phyloP scores from a whole-genome alignment of 2,329 filamentous ascomycete species.

The Trichoderma simmonsii region DNA sequence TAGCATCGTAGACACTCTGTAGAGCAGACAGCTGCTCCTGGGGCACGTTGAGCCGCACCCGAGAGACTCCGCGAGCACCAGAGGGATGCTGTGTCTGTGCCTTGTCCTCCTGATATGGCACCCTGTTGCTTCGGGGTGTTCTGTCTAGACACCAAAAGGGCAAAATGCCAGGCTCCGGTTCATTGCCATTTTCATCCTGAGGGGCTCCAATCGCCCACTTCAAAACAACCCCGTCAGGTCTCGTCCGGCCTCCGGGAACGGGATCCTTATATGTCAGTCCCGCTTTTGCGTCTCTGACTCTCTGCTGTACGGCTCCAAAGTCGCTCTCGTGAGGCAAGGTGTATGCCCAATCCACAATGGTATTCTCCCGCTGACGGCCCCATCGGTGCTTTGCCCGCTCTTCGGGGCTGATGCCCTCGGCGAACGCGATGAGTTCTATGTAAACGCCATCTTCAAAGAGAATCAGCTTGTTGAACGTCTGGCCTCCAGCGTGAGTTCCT shows the following conservation, averaged over 20 bases:
- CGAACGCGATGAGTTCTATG: conserved; percentile 64
- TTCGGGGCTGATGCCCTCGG: conserved; percentile 41
- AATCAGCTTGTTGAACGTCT: conserved; percentile 60
- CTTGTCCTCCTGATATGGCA: conserved; percentile 40
- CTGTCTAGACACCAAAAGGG: conserved; percentile 67
- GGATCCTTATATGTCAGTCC: conserved; percentile 48
- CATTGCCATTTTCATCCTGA: conserved; percentile 25
- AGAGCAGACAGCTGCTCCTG: conserved; percentile 23
- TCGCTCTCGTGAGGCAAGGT: conserved; percentile 38
- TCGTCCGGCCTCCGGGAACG: conserved; percentile 49
- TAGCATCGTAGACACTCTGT: conserved; percentile 28
- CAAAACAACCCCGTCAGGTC: conserved; percentile 54
- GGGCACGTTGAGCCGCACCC: conserved; percentile 39
- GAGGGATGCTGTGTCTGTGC: conserved; percentile 45
- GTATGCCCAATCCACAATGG: conserved; percentile 60
- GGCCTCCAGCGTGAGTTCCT: conserved; percentile 58
- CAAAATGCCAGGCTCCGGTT: conserved; percentile 44
- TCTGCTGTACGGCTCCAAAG: conserved; percentile 38
- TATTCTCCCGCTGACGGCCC: conserved; percentile 49
- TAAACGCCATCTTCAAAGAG: conserved; percentile 63
- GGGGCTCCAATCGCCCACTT: conserved; percentile 57
- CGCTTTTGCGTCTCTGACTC: conserved; percentile 32
- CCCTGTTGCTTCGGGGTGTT: conserved; percentile 53
- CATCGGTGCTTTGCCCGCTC: conserved; percentile 53
- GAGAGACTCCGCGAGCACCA: conserved; percentile 49